Percentiles rank a stretch among this genome's conserved stretches.
phyloP scores from a whole-genome alignment of 2,329 filamentous ascomycete species.

The Fusarium gaditjirri region DNA sequence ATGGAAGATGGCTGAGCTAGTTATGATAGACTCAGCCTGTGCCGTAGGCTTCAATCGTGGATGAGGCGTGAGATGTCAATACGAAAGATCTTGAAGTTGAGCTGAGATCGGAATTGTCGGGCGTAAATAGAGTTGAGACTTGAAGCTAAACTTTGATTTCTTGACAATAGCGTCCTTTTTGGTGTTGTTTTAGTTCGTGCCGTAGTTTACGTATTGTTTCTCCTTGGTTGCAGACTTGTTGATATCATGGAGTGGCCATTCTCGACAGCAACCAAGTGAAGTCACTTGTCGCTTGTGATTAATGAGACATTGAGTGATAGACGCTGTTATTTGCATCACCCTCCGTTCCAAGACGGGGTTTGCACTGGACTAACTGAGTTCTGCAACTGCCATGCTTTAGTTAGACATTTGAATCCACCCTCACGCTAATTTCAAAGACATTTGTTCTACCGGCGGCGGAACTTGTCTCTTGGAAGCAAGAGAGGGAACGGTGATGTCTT shows the following conservation, averaged over 20 bases:
- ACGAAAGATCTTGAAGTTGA: not conserved
- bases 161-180: conserved; percentile 2
- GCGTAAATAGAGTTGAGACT: conserved; percentile 6
- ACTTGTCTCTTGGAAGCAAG: conserved; percentile 4
- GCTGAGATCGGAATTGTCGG: conserved; percentile 16
- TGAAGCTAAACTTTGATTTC: conserved; percentile 6
- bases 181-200: not conserved
- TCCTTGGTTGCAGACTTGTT: not conserved
- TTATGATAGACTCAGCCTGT: not conserved
- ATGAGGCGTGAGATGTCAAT: not conserved
- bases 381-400: conserved; percentile 5
- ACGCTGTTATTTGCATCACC: not conserved
- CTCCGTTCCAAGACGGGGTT: conserved; percentile 22
- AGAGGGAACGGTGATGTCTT: conserved; percentile 24
- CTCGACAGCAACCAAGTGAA: not conserved
- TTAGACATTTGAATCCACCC: conserved; percentile 7
- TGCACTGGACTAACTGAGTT: conserved; percentile 8
- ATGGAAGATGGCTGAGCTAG: not conserved
- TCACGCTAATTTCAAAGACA: conserved; percentile 10
- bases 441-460: not conserved
- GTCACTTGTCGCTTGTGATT: not conserved
- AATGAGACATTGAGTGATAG: not conserved
- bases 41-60: not conserved
- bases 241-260: not conserved
- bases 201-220: not conserved